Base-by-base conservation (phyloP, 2,329 filamentous ascomycete genomes). In the Aspergillus viridinutans region DNA sequence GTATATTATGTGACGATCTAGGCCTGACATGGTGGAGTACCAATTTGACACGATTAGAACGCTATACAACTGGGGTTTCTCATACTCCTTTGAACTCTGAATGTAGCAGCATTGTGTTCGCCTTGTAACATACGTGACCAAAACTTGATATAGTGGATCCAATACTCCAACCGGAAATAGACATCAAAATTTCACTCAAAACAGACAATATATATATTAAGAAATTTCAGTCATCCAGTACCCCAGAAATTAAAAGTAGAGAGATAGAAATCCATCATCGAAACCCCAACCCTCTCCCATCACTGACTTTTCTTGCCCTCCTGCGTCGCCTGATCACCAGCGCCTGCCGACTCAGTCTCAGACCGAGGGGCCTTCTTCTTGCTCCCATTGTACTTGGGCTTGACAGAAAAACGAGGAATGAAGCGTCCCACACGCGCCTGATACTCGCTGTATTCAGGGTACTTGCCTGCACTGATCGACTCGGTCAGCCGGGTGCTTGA, bases 401-500 rank as follows among this genome's bases (percentile, higher is more conserved):
- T 64, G 21, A 69, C 67, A 35, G 72, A 72, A 28, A 71, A 64
- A 51, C 74, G 68, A 35, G 94, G 94, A 52, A 97, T 74, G 70
- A 97, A 96, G 73, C 85, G 91, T 59, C 89, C 89, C 3, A 97
- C 90, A 56, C 87, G 83, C 63, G 83, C 81, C 78, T 96, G 90
- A 71, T 99, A 99, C 29, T 89, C 80, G 62, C 81, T 80, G 74
- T 99, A 99, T 66, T 96, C 91, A 0, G 89, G 81, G 71, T 99
- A 99, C 73, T 97, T 99, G 54, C 81, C 78, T 3, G 85, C 76
- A 1, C 88, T 92, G 64, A 97, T 88, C 47, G 80, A 69, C 76
- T 99, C 94, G 0, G 94, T 97, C 43, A 99, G 82, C 78, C 84
- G 87, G 0, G 92, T 96, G 61, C 92, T 97, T 26, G 84, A 89